Percentiles rank a stretch among this genome's conserved stretches.
phyloP scores from a whole-genome alignment of 371 early-diverging fungal species.

The Amoeboaphelidium occidentale region DNA sequence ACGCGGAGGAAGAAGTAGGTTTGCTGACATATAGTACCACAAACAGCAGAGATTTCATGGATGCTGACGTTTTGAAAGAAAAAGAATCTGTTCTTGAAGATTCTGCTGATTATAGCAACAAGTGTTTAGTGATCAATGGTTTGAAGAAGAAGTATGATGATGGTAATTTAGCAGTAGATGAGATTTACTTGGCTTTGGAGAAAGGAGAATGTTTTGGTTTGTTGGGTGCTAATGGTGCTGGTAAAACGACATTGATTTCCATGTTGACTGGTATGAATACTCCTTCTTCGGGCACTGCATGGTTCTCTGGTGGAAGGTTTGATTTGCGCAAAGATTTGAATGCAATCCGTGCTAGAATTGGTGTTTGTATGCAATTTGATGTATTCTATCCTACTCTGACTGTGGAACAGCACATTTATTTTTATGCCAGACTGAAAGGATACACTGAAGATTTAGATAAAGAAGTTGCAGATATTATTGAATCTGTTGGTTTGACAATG shows the following conservation, averaged over 20 bases:
- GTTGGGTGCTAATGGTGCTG: slow-evolving; percentile 15
- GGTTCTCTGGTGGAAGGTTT: slow-evolving; percentile 7
- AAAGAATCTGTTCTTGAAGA: neutral
- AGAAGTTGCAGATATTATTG: slow-evolving; percentile 9
- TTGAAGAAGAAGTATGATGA: neutral
- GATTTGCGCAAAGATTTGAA: neutral
- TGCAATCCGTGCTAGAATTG: neutral
- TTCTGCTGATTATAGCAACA: neutral
- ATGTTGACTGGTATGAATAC: slow-evolving; percentile 22
- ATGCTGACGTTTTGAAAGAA: neutral
- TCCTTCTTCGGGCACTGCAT: slow-evolving; percentile 9
- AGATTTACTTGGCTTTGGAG: neutral
- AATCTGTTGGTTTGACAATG: slow-evolving; percentile 12
- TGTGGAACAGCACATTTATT: slow-evolving; percentile 13
- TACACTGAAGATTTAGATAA: slow-evolving; percentile 2
- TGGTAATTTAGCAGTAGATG: neutral
- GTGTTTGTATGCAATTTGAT: slow-evolving; percentile 8
- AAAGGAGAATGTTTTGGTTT: neutral
- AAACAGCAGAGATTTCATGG: neutral
- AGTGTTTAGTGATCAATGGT: neutral
- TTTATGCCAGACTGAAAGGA: slow-evolving; percentile 16
- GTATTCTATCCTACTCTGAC: slow-evolving; percentile 14
- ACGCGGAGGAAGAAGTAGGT: neutral
- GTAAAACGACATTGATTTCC: slow-evolving; percentile 29
- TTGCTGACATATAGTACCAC: neutral